A percentile compares a stretch with the other conserved stretches of the same genome.
These are phyloP conservation scores for Saprolegnia parasitica DNA, from an alignment of 352 stramenopile genomes.

Conservation along the genomic window DNA sequence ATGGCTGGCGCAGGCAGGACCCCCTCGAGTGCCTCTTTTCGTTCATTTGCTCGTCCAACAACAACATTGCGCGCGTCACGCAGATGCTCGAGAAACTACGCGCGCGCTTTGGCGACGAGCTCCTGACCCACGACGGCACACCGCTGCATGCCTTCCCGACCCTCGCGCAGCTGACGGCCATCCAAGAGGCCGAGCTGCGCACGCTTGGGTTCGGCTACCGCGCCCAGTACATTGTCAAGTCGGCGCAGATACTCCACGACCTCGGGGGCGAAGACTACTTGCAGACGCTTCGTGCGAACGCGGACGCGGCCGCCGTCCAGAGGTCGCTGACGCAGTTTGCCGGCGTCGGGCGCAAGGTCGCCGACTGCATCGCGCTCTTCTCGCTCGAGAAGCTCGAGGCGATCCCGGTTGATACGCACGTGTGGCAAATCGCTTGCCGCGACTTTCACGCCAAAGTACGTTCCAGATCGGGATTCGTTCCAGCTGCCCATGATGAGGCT, in stretches of 20 bases:
- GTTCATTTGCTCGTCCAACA: constrained; percentile 98
- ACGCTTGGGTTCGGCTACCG: constrained; percentile 86
- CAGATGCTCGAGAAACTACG: constrained; percentile 91
- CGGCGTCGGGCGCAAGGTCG: constrained; percentile 93
- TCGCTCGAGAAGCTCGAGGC: constrained; percentile 87
- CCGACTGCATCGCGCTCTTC: constrained; percentile 97
- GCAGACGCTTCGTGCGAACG: not conserved
- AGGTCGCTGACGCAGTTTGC: constrained; percentile 49
- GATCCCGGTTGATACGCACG: constrained; percentile 97
- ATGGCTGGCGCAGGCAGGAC: constrained; percentile 60
- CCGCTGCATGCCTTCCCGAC: constrained; percentile 86
- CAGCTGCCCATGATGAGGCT: constrained; percentile 29
- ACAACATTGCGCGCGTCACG: constrained; percentile 96
- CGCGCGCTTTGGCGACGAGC: constrained; percentile 63
- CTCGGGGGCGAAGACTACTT: constrained; percentile 17
- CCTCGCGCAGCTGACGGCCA: constrained; percentile 63
- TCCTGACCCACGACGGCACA: not conserved
- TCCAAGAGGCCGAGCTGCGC: constrained; percentile 82
- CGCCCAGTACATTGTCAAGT: constrained; percentile 84
- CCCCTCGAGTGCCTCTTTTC: constrained; percentile 95
- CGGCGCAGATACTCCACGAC: constrained; percentile 53
- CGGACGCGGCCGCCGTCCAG: constrained; percentile 11
- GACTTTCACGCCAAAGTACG: constrained; percentile 47
- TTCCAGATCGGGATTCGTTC: not conserved
- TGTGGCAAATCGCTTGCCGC: constrained; percentile 93